phyloP scores from a whole-genome alignment of 305 asterid genomes.

The Solanum hybrid region DNA sequence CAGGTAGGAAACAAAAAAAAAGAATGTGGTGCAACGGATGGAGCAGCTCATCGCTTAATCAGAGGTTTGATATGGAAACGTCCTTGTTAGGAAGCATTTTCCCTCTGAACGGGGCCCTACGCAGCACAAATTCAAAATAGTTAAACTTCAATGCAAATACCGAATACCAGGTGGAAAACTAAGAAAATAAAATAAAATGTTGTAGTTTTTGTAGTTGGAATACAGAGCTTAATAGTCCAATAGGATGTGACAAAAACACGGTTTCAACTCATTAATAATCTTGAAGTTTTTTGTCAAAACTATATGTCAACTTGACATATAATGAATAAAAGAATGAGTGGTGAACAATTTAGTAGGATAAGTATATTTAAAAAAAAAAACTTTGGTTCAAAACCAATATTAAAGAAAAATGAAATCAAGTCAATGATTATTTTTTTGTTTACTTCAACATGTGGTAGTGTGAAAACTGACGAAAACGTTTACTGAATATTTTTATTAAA shows the following conservation, averaged over 20 bases:
- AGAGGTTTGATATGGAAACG: too few species aligned
- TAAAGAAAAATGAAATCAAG: background rate
- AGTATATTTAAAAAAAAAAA: background rate
- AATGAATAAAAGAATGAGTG: background rate
- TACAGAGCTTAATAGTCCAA: background rate
- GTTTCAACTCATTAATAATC: background rate
- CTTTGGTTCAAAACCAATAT: background rate
- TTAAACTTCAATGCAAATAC: too few species aligned
- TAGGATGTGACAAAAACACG: background rate
- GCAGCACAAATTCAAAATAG: accelerated
- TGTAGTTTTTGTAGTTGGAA: background rate
- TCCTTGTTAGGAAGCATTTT: background rate
- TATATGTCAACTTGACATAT: background rate
- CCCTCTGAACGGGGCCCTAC: background rate
- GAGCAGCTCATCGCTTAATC: background rate
- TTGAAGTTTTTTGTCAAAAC: background rate
- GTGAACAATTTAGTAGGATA: background rate
- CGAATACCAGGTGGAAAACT: background rate
- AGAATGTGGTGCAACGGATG: background rate
- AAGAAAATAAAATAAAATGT: too few species aligned
- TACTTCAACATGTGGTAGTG: background rate
- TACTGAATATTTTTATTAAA: background rate
- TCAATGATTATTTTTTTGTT: background rate
- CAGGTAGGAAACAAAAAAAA: background rate
- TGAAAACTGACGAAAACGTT: background rate